These are phyloP conservation scores for Phaeosphaeriaceae sp. DNA, from an alignment of 2,329 filamentous ascomycete species.

Conservation along the genomic window DNA sequence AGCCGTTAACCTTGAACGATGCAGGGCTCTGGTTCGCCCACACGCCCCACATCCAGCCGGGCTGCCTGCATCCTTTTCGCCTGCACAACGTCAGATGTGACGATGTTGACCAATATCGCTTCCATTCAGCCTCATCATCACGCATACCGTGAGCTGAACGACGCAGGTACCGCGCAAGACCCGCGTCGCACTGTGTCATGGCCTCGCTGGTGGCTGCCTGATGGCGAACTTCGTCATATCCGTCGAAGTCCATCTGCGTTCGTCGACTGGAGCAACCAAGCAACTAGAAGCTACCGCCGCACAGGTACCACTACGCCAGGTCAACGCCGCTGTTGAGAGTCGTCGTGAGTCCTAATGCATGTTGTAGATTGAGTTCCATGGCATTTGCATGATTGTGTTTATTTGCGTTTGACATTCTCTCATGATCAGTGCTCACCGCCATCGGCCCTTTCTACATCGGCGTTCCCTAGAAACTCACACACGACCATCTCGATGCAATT, in stretches of 20 bases:
- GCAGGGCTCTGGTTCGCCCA: conserved; percentile 28
- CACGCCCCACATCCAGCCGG: conserved; percentile 10
- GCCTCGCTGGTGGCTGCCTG: background rate
- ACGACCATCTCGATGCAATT: background rate
- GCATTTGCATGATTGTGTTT: background rate
- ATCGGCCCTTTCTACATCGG: background rate
- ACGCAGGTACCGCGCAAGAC: conserved; percentile 24
- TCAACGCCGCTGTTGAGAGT: background rate
- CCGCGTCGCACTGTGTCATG: conserved; percentile 14
- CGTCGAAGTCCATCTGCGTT: background rate
- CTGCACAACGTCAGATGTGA: conserved; percentile 29
- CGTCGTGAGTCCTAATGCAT: background rate
- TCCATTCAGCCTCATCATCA: conserved; percentile 19
- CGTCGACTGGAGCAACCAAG: background rate
- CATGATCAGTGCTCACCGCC: background rate
- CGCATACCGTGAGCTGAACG: conserved; percentile 5
- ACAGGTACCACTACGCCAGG: background rate
- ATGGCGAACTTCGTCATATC: background rate
- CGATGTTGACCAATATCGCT: conserved; percentile 15
- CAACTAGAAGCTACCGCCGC: background rate
- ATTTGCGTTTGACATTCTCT: too few relatives aligned
- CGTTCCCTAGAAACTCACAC: background rate
- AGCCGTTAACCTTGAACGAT: conserved; percentile 8
- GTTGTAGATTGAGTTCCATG: background rate
- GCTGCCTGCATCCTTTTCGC: background rate